These are phyloP conservation scores for Royoungia palumana DNA, from an alignment of 768 basidiomycete genomes.

Conservation along the genomic window DNA sequence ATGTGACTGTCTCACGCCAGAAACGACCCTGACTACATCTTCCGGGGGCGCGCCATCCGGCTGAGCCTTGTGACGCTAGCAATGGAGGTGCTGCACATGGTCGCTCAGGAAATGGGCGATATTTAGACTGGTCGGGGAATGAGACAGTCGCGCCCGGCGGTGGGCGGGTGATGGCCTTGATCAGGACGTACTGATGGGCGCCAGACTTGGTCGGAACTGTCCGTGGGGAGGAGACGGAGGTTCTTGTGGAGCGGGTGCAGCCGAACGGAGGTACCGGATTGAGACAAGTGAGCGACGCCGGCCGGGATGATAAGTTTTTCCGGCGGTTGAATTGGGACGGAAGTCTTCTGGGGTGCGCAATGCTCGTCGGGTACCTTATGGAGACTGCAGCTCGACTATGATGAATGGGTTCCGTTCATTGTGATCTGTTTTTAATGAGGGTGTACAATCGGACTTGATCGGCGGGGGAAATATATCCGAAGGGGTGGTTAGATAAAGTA, in stretches of 20 bases:
- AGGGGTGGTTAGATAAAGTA: conserved; percentile 27
- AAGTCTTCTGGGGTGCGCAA: no score
- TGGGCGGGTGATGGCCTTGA: not conserved
- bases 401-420: conserved; percentile 8
- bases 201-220: conserved; percentile 16
- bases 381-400: not conserved
- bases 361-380: no score
- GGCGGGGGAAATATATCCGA: conserved; percentile 31
- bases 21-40: conserved; percentile 23
- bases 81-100: not conserved
- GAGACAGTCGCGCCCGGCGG: not conserved
- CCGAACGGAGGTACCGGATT: conserved; percentile 28
- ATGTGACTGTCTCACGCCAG: conserved; percentile 24
- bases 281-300: conserved; percentile 13
- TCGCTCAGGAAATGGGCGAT: conserved; percentile 1
- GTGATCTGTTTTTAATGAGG: conserved; percentile 9
- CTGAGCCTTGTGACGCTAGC: no score
- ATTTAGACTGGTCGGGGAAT: not conserved
- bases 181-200: conserved; percentile 9
- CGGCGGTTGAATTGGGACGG: not conserved
- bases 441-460: conserved; percentile 33
- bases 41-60: no score
- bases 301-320: conserved; percentile 11
- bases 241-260: conserved; percentile 18
- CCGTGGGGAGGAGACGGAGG: conserved; percentile 19